Evolutionary conservation across 495 filamentous ascomycete species (phyloP).

Genomic region (Clavariopsis aquatica): DNA sequence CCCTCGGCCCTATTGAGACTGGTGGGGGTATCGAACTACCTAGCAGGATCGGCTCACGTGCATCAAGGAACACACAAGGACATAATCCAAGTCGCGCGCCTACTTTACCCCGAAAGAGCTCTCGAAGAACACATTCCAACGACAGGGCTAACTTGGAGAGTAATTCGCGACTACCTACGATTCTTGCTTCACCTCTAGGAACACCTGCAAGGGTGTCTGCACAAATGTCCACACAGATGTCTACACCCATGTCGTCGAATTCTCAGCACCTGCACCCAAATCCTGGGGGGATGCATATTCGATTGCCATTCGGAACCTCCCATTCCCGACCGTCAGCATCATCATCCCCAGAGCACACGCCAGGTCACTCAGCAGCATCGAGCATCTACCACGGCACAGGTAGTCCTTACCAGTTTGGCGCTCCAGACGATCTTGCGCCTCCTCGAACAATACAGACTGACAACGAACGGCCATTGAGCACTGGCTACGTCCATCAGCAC

Average conservation of each 20-base stretch:
- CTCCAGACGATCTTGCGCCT: slow-evolving; percentile 8
- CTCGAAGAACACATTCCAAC: slow-evolving; percentile 53
- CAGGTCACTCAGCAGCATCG: slow-evolving; percentile 31
- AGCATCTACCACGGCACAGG: slow-evolving; percentile 36
- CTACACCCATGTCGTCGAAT: background rate
- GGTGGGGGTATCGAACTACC: slow-evolving; percentile 64
- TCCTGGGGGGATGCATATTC: background rate
- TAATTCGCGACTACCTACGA: slow-evolving; percentile 31
- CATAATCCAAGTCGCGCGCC: slow-evolving; percentile 48
- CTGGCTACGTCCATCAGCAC: slow-evolving; percentile 75
- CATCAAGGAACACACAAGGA: slow-evolving; percentile 44
- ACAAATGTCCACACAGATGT: background rate
- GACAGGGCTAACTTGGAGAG: slow-evolving; percentile 30
- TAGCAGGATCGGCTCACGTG: slow-evolving; percentile 64
- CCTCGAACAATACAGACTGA: slow-evolving; percentile 38
- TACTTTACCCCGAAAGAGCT: slow-evolving; percentile 62
- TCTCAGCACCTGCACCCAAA: slow-evolving; percentile 32
- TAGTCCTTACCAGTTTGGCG: slow-evolving; percentile 36
- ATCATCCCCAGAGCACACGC: slow-evolving; percentile 30
- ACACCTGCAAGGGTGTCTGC: slow-evolving; percentile 24
- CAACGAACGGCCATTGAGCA: slow-evolving; percentile 63
- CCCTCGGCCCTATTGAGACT: slow-evolving; percentile 62
- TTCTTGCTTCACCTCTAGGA: slow-evolving; percentile 37
- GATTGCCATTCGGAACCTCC: slow-evolving; percentile 33
- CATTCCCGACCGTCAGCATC: slow-evolving; percentile 23